These are phyloP conservation scores for Quercus agrifolia DNA, from an alignment of 306 rosid species.

Conservation along the genomic window DNA sequence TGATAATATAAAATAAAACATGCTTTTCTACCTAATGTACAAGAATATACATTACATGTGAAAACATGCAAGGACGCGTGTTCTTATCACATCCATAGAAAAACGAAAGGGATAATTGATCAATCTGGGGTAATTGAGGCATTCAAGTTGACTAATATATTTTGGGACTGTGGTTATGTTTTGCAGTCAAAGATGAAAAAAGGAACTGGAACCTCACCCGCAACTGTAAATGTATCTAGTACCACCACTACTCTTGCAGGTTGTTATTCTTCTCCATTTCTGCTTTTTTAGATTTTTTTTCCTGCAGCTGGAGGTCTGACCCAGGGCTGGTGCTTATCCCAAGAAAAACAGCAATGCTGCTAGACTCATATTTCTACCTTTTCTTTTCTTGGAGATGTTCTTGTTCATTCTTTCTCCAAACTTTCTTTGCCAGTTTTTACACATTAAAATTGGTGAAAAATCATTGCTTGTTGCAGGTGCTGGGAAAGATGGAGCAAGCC, in stretches of 20 bases:
- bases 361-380: not conserved
- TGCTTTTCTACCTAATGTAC: not conserved
- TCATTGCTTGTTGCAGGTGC: constrained; percentile 37
- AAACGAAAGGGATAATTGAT: not conserved
- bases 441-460: not conserved
- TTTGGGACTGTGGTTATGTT: constrained; percentile 13
- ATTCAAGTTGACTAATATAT: not conserved
- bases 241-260: constrained; percentile 49
- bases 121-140: not conserved
- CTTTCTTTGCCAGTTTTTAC: not conserved
- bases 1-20: constrained; percentile 4
- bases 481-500: constrained; percentile 49
- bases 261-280: constrained; percentile 22
- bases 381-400: not conserved
- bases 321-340: not conserved
- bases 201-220: constrained; percentile 58
- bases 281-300: not conserved
- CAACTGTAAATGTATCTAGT: constrained; percentile 29
- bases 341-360: not conserved
- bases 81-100: constrained; percentile 4
- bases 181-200: constrained; percentile 84
- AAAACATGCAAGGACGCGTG: not conserved
- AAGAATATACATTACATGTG: not conserved
- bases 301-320: not conserved
- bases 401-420: not conserved